phyloP scores from a whole-genome alignment of 306 rosid species.

The Senna siamea region DNA sequence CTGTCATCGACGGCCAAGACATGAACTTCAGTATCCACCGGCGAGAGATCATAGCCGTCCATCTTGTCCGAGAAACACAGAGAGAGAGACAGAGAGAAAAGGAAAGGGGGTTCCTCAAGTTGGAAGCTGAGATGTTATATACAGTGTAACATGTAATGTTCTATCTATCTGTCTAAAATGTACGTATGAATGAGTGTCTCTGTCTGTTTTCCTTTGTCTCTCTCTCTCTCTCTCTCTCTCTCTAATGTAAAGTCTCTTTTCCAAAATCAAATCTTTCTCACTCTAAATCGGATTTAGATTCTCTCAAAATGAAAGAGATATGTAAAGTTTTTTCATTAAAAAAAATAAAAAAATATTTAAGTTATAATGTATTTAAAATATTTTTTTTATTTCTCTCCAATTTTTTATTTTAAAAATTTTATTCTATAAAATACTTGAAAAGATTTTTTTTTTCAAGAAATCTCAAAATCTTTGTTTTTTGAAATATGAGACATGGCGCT shows the following conservation, averaged over 20 bases:
- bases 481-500: constrained; percentile 57
- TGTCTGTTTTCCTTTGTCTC: neutral
- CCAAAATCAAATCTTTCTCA: constrained; percentile 80
- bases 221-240: neutral
- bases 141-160: constrained; percentile 43
- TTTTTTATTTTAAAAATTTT: too few relatives aligned
- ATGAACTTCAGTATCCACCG: constrained; percentile 63
- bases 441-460: too few relatives aligned
- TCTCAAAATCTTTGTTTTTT: constrained; percentile 43
- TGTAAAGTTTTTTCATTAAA: too few relatives aligned
- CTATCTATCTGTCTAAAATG: constrained; percentile 37
- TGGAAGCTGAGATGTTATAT: constrained; percentile 47
- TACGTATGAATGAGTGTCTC: too few relatives aligned
- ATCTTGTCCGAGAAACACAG: constrained; percentile 60
- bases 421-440: too few relatives aligned
- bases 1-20: constrained; percentile 98
- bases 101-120: constrained; percentile 38
- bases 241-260: constrained; percentile 45
- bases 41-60: constrained; percentile 38
- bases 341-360: too few relatives aligned
- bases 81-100: neutral
- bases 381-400: too few relatives aligned
- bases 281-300: too few relatives aligned
- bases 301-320: too few relatives aligned
- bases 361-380: too few relatives aligned